A percentile compares a stretch with the other conserved stretches of the same genome.
phyloP scores from a whole-genome alignment of 306 rosid genomes.

The Medicago arabica region DNA sequence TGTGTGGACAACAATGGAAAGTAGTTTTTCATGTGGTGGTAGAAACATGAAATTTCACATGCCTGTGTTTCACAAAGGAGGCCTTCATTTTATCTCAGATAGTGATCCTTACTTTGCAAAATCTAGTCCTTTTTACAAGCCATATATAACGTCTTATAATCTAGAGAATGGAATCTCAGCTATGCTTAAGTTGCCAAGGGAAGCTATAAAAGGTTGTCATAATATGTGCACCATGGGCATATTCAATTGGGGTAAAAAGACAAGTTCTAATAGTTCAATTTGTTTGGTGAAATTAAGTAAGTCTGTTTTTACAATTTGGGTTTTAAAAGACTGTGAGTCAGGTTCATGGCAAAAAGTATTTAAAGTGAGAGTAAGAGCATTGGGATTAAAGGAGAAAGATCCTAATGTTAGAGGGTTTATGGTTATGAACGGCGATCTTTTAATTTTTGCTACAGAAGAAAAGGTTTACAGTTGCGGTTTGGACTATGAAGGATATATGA shows the following conservation, averaged over 20 bases:
- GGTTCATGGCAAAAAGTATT: conserved; percentile 5
- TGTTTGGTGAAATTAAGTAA: conserved; percentile 40
- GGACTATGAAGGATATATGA: background rate
- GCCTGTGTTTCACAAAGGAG: background rate
- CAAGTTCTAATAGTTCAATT: background rate
- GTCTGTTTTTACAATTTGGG: conserved; percentile 23
- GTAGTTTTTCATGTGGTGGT: background rate
- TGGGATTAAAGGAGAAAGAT: background rate
- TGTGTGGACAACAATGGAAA: background rate
- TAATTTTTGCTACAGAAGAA: background rate
- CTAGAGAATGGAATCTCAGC: background rate
- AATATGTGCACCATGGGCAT: conserved; percentile 1
- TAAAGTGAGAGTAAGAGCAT: conserved; percentile 17
- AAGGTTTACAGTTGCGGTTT: conserved; percentile 39
- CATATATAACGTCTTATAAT: conserved; percentile 21
- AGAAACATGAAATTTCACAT: background rate
- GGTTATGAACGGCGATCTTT: conserved; percentile 5
- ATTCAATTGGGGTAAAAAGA: conserved; percentile 21
- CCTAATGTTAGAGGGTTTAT: background rate
- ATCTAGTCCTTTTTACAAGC: conserved; percentile 9
- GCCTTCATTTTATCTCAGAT: background rate
- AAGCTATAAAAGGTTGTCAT: conserved; percentile 14
- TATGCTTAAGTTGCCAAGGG: conserved; percentile 12
- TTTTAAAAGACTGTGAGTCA: conserved; percentile 1
- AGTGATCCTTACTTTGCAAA: background rate